phyloP scores from a whole-genome alignment of 441 rosid species.

The Oxalis stricta region DNA sequence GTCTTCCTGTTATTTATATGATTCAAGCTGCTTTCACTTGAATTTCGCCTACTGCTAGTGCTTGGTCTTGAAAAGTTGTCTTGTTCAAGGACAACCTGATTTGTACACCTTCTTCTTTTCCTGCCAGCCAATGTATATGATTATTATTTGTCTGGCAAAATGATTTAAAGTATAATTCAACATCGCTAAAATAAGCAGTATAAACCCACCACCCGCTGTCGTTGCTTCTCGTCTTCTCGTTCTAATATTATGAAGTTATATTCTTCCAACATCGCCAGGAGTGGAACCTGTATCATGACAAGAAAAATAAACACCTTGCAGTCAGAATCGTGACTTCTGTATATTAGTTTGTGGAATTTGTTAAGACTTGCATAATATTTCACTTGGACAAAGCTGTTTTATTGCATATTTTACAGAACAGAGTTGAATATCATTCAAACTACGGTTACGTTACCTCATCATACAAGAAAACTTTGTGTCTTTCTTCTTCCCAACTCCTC shows the following conservation, averaged over 20 bases:
- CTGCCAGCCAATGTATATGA: constrained; percentile 16
- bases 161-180: neutral
- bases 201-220: too few species aligned
- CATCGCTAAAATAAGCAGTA: too few species aligned
- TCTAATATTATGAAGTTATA: constrained; percentile 52
- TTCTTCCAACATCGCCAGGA: constrained; percentile 76
- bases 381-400: too few species aligned
- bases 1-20: constrained; percentile 46
- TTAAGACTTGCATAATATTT: too few species aligned
- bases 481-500: constrained; percentile 83
- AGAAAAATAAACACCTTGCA: too few species aligned
- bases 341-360: too few species aligned
- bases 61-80: constrained; percentile 52
- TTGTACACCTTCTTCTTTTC: constrained; percentile 62
- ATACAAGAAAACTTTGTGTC: constrained; percentile 70
- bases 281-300: constrained; percentile 68
- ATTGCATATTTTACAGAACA: too few species aligned
- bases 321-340: too few species aligned
- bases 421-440: neutral
- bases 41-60: constrained; percentile 40
- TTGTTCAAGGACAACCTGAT: constrained; percentile 32
- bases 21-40: constrained; percentile 37
- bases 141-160: too few species aligned
- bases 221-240: constrained; percentile 72
- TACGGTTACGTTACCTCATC: constrained; percentile 53